Evolutionary conservation across 2,329 filamentous ascomycete species (phyloP), one percentile per base, ranked within the genome.

Genomic region (Coniosporium tulheliwenetii): DNA sequence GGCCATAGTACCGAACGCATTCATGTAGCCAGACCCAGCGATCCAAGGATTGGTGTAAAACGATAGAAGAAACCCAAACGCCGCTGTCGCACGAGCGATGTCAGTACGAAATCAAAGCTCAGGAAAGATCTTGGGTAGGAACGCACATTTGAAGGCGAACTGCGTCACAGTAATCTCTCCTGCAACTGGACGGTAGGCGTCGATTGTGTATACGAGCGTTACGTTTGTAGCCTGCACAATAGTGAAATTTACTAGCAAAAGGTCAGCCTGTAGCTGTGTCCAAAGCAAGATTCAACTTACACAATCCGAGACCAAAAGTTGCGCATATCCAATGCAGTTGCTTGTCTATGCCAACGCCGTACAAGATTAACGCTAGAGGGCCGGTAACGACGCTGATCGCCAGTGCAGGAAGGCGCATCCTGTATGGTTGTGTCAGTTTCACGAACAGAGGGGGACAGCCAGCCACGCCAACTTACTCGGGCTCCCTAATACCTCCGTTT

Each of bases 31-130:
- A 1, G 54, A 54, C 42, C 60, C 29, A 5, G 59, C 54, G 32
- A 77, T 64, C 73, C 73, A 77, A 0, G 69, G 64, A 48, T 77
- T 77, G 1, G 70, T 75, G 50, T 76, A 76, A 50, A 77, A 77
- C 0, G 67, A 71, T 1, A 77, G 59, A 1, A 76, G 56, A 50
- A 77, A 77, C 4, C 71, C 72, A 48, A 77, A 75, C 7, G 66
- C 52, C 12, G 69, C 66, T 69, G 43, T 15, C 12, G 12, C n/a
- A 7, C 10, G n/a, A n/a, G 16, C 36, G 16, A n/a, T 12, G 19
- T 35, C 32, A 35, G 32, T 15, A 35, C 12, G 8, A n/a, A n/a
- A 15, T n/a, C 32, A 49, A 35, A n/a, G 32, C 3, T n/a, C 8
- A 35, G 14, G 5, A 26, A 26, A 26, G 19, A 26, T 26, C 14